These are phyloP conservation scores for Amphicarpaea edgeworthii DNA, from an alignment of 306 rosid species.

Conservation along the genomic window DNA sequence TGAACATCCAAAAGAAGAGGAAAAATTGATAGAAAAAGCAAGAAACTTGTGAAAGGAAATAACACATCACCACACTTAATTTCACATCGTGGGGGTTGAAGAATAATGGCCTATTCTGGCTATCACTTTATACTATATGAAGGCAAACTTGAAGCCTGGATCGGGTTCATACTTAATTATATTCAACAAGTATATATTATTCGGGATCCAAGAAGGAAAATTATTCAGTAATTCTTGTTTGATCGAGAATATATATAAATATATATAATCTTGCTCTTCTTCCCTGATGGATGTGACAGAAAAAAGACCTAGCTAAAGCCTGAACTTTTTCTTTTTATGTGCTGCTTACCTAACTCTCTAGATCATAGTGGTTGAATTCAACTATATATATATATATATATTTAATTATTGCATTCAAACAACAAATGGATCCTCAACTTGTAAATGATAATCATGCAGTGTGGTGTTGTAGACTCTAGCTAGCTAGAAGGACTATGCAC, in stretches of 20 bases:
- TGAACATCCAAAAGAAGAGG: too few relatives aligned
- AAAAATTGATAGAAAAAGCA: not conserved
- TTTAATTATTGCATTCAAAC: slow-evolving; percentile 33
- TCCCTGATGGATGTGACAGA: slow-evolving; percentile 18
- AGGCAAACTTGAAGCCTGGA: slow-evolving; percentile 36
- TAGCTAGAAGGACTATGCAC: too few relatives aligned
- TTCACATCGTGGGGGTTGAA: slow-evolving; percentile 5
- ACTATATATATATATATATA: not conserved
- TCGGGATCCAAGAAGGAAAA: not conserved
- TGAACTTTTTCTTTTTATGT: not conserved
- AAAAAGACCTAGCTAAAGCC: slow-evolving; percentile 13
- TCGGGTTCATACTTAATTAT: slow-evolving; percentile 54
- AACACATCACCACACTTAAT: not conserved
- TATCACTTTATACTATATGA: not conserved
- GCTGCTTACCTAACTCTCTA: slow-evolving; percentile 1
- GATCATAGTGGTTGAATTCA: slow-evolving; percentile 19
- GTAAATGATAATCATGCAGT: too few relatives aligned
- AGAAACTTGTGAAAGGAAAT: slow-evolving; percentile 47
- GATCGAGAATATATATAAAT: not conserved
- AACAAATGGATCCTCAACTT: slow-evolving; percentile 55
- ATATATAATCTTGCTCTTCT: too few relatives aligned
- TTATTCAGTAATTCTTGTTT: not conserved
- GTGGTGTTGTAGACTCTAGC: too few relatives aligned
- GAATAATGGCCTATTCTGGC: slow-evolving; percentile 38
- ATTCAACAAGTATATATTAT: slow-evolving; percentile 27